phyloP scores from a whole-genome alignment of 495 filamentous ascomycete genomes.

The Penicillium flavigenum region DNA sequence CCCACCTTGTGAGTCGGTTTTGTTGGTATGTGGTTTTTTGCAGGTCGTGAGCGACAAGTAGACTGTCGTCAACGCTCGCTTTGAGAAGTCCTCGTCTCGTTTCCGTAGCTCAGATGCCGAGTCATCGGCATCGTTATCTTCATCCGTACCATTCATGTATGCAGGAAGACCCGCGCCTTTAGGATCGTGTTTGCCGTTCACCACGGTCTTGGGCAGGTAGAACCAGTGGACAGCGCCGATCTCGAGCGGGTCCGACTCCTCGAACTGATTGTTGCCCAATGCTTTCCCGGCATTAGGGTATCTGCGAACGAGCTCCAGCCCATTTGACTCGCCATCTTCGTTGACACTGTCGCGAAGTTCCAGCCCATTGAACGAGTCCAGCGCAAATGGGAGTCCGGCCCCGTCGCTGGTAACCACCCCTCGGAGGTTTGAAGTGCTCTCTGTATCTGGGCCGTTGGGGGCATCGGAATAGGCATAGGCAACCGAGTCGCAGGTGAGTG shows the following conservation, averaged over 20 bases:
- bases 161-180: slow-evolving; percentile 40
- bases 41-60: slow-evolving; percentile 84
- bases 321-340: slow-evolving; percentile 41
- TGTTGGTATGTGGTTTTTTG: slow-evolving; percentile 59
- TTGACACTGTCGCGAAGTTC: slow-evolving; percentile 28
- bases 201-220: slow-evolving; percentile 47
- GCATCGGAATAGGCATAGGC: slow-evolving; percentile 63
- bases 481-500: slow-evolving; percentile 50
- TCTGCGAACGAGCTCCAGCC: slow-evolving; percentile 64
- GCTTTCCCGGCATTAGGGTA: slow-evolving; percentile 44
- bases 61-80: slow-evolving; percentile 47
- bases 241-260: slow-evolving; percentile 48
- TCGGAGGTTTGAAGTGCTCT: slow-evolving; percentile 42
- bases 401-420: slow-evolving; percentile 23
- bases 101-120: slow-evolving; percentile 28
- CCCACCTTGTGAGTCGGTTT: slow-evolving; percentile 33
- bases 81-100: slow-evolving; percentile 18
- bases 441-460: slow-evolving; percentile 38
- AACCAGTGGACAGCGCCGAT: slow-evolving; percentile 59
- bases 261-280: slow-evolving; percentile 65
- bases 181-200: slow-evolving; percentile 37
- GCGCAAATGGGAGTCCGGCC: slow-evolving; percentile 27
- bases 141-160: slow-evolving; percentile 19
- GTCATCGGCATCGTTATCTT: neutral
- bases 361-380: slow-evolving; percentile 39